Evolutionary conservation across 345 rosid species (phyloP).

Genomic region (Kandelia obovata): DNA sequence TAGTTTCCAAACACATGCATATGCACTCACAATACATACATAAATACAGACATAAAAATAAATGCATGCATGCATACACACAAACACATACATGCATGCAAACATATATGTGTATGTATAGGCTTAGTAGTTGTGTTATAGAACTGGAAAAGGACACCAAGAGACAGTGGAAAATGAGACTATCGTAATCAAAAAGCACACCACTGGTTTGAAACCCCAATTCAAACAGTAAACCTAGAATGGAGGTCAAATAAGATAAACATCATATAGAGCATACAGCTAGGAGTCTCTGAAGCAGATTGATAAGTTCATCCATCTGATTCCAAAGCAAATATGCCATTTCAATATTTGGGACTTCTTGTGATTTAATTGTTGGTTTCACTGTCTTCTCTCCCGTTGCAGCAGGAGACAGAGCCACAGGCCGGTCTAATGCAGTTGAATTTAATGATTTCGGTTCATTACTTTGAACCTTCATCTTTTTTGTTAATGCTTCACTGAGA

Average conservation of each 20-base stretch:
- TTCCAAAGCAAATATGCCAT: constrained; percentile 55
- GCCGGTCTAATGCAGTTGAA: constrained; percentile 28
- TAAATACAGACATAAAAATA: no score
- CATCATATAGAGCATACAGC: constrained; percentile 49
- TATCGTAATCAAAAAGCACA: background rate
- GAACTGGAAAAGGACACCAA: background rate
- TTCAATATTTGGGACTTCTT: constrained; percentile 30
- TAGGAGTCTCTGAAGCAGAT: constrained; percentile 54
- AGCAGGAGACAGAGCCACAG: constrained; percentile 28
- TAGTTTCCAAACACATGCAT: no score
- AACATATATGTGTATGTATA: background rate
- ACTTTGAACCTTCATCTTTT: constrained; percentile 37
- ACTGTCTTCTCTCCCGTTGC: constrained; percentile 35
- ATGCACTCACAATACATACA: no score
- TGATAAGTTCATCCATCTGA: constrained; percentile 47
- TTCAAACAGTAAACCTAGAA: constrained; percentile 2
- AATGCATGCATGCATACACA: no score
- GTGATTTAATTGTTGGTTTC: constrained; percentile 22
- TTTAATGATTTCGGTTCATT: constrained; percentile 34
- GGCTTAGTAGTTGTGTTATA: background rate
- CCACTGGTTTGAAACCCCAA: background rate
- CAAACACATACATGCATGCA: background rate
- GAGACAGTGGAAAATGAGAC: background rate
- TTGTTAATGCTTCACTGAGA: constrained; percentile 64
- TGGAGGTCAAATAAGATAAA: constrained; percentile 3